Evolutionary conservation across 176 grass and related monocot genomes (phyloP), one percentile per base, ranked within the genome.

Genomic region (Panicum miliaceum): DNA sequence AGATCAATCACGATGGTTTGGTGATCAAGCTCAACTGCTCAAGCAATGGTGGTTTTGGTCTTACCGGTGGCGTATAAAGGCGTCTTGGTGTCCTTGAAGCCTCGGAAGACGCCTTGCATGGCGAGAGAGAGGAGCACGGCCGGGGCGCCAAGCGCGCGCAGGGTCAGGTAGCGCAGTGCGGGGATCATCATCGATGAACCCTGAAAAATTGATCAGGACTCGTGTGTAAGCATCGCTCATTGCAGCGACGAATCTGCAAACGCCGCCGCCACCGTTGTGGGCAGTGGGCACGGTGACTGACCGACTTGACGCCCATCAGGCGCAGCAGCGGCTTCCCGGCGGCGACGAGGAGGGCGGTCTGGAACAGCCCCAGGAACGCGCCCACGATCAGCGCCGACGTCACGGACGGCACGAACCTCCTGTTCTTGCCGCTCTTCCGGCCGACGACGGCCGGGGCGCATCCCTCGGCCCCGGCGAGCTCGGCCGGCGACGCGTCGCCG

Each of bases 41-140:
- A 6, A 14, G 12, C 29, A 25, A 59, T 25, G 56, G 56, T 59
- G 18, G 53, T 82, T 35, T 71, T 35, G 29, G 11, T 41, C n/a
- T 84, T 87, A 95, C 96, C 91, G 8, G 89, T 98, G 56, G 93
- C 96, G 77, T 95, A 98, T 57, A 98, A 75, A 35, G 93, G 91
- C 70, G 91, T 95, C 89, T 75, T 95, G n/a, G 96, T 95, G 69
- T 98, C 96, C 66, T 94, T 98, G 61, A 98, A 95, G 18, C 96
- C 96, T 42, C 96, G 76, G 70, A 98, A 98, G 82, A 98, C 96
- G 1, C 96, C 96, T 84, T 98, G 96, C 96, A 95, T 95, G 42
- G 96, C 93, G 67, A 98, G 42, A 58, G 96, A 98, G 85, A 98
- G 74, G 8, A 98, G 87, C 63, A 98, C 93, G 50, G 93, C 96